A percentile compares a stretch with the other conserved stretches of the same genome.
Conservation (phyloP, 371 early-diverging fungal species). For the Blakeslea trispora region DNA sequence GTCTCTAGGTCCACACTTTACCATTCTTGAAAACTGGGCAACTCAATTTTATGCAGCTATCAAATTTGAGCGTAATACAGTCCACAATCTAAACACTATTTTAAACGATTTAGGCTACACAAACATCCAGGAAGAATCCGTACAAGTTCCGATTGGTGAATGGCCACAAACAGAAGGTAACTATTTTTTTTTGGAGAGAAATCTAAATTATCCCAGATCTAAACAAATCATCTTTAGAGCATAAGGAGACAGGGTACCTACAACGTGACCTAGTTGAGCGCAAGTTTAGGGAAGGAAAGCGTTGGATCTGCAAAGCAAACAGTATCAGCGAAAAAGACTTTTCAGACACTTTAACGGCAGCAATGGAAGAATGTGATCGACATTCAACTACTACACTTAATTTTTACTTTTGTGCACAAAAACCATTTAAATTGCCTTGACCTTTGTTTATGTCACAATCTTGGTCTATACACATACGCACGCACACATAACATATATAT, state of each 20-base stretch:
- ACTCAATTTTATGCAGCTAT: constrained; percentile 14
- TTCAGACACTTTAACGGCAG: constrained; percentile 4
- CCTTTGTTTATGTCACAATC: too few species aligned
- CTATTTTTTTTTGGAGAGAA: too few species aligned
- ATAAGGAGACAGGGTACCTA: constrained; percentile 31
- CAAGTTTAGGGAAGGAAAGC: constrained; percentile 15
- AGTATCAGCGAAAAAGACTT: constrained; percentile 18
- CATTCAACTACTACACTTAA: constrained; percentile 6
- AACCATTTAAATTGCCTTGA: constrained; percentile 4
- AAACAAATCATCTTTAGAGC: constrained; percentile 8
- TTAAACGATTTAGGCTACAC: constrained; percentile 15
- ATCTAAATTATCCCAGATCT: neutral
- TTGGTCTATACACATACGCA: too few species aligned
- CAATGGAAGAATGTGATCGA: constrained; percentile 20
- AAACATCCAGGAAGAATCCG: constrained; percentile 4
- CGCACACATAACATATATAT: too few species aligned
- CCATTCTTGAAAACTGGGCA: constrained; percentile 11
- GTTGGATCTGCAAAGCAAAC: constrained; percentile 24
- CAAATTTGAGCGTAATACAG: constrained; percentile 12
- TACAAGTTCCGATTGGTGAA: constrained; percentile 29
- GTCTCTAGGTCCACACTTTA: constrained; percentile 13
- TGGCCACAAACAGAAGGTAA: constrained; percentile 24
- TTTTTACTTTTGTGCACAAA: constrained; percentile 18
- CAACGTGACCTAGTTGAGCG: constrained; percentile 26
- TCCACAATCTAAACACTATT: constrained; percentile 2